phyloP scores from a whole-genome alignment of 2,329 filamentous ascomycete genomes.

The Claviceps sp. region DNA sequence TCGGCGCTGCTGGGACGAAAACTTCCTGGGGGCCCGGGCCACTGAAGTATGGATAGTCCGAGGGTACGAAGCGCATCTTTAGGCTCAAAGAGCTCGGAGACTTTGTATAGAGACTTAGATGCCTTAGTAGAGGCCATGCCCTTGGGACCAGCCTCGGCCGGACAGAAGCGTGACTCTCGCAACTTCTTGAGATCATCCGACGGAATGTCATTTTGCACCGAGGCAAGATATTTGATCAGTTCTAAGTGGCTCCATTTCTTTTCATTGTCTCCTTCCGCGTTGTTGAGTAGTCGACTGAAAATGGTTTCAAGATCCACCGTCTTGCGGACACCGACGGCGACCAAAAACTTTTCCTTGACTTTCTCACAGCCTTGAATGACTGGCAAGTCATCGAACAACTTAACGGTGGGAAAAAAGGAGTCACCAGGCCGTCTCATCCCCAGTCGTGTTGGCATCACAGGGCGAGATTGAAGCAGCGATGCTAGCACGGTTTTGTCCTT shows the following conservation, averaged over 20 bases:
- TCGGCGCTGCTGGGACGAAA: conserved; percentile 56
- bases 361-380: conserved; percentile 61
- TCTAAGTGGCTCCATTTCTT: conserved; percentile 85
- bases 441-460: conserved; percentile 77
- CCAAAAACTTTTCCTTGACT: conserved; percentile 82
- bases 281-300: conserved; percentile 68
- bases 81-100: conserved; percentile 73
- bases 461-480: conserved; percentile 49
- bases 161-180: conserved; percentile 66
- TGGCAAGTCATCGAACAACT: conserved; percentile 86
- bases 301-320: conserved; percentile 91
- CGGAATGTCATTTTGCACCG: conserved; percentile 82
- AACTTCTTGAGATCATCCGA: conserved; percentile 66
- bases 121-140: conserved; percentile 41
- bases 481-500: conserved; percentile 52
- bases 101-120: conserved; percentile 47
- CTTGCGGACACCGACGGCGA: conserved; percentile 74
- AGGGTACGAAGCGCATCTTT: conserved; percentile 56
- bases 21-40: conserved; percentile 54
- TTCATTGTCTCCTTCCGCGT: conserved; percentile 36
- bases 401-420: conserved; percentile 87
- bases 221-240: conserved; percentile 84
- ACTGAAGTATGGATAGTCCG: conserved; percentile 64
- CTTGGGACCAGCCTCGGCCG: conserved; percentile 51
- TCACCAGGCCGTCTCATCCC: conserved; percentile 80